phyloP scores from a whole-genome alignment of 306 rosid genomes.

The Sechiopsis laciniata region DNA sequence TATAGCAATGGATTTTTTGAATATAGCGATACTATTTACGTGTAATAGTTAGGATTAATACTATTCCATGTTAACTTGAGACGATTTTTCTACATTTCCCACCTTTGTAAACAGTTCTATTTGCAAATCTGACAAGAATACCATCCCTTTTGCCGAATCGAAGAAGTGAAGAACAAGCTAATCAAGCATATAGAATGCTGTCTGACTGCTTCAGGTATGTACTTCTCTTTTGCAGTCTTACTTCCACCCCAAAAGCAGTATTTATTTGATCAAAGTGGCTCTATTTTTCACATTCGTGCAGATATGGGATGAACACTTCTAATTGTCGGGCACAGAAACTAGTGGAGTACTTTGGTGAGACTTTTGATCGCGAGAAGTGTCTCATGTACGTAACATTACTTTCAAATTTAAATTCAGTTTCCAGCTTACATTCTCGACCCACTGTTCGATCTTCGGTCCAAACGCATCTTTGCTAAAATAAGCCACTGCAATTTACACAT shows the following conservation, averaged over 20 bases:
- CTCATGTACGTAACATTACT: conserved; percentile 48
- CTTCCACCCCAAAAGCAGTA: conserved; percentile 1
- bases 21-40: background rate
- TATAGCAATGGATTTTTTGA: background rate
- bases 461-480: conserved; percentile 6
- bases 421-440: background rate
- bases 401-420: background rate
- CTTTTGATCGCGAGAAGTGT: conserved; percentile 54
- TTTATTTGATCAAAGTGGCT: background rate
- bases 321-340: conserved; percentile 72
- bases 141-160: conserved; percentile 87
- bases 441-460: background rate
- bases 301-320: conserved; percentile 82
- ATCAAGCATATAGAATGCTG: conserved; percentile 69
- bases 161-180: conserved; percentile 66
- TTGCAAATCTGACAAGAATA: conserved; percentile 61
- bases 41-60: background rate
- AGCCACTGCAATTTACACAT: background rate
- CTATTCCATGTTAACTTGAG: conserved; percentile 13
- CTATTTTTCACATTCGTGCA: conserved; percentile 28
- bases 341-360: conserved; percentile 86
- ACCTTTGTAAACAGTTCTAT: conserved; percentile 47
- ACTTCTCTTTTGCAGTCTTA: conserved; percentile 23
- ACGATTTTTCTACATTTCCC: background rate
- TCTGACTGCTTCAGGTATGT: conserved; percentile 91